Conservation (phyloP, 1,139 yeast species). For the Suhomyces anneliseae region DNA sequence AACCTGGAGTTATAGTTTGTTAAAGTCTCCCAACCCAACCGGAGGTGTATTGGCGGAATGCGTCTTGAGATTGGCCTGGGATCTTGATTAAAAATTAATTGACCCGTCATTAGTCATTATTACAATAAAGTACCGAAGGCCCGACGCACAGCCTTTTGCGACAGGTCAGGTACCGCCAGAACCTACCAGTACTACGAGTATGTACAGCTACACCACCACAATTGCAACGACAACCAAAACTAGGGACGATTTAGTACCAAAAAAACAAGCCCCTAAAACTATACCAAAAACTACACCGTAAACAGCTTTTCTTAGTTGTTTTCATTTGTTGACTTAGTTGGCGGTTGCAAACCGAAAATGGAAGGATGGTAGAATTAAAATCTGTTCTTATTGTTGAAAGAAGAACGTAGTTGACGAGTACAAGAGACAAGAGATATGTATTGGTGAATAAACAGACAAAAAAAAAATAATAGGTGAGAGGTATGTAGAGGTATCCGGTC, state of each 20-base stretch:
- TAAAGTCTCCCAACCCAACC: no score
- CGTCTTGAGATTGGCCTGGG: no score
- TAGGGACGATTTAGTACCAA: not conserved
- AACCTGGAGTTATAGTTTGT: no score
- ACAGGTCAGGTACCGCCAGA: not conserved
- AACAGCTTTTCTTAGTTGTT: no score
- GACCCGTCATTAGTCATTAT: not conserved
- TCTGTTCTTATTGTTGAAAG: not conserved
- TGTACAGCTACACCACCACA: not conserved
- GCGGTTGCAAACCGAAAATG: not conserved
- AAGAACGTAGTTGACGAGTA: not conserved
- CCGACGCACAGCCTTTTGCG: not conserved
- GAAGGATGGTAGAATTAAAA: not conserved
- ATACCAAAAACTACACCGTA: no score
- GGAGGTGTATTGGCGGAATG: no score
- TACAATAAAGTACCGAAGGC: not conserved
- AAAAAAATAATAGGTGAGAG: no score
- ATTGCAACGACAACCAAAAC: not conserved
- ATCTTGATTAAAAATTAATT: no score
- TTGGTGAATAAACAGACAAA: no score
- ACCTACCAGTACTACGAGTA: no score
- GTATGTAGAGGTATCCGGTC: no score
- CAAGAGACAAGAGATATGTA: not conserved
- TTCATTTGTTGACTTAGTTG: not conserved
- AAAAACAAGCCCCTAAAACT: no score